Percentiles rank a stretch among this genome's conserved stretches.
Evolutionary conservation across 23 red algal genomes (phyloP).

Genomic region (Gracilariopsis chorda): DNA sequence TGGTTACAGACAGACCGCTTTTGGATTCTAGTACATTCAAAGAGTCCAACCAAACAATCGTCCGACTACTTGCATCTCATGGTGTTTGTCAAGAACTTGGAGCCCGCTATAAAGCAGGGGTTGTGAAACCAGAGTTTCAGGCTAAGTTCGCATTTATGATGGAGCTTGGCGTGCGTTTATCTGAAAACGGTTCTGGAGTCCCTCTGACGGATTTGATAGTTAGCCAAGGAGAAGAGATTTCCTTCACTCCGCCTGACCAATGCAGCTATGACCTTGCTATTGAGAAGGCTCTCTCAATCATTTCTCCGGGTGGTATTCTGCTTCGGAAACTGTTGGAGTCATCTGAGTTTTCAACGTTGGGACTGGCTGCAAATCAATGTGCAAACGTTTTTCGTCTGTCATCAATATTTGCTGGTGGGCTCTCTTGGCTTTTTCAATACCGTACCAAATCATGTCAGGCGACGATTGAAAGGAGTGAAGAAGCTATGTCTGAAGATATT

Average conservation of each 20-base stretch:
- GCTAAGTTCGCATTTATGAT: slow-evolving; percentile 20
- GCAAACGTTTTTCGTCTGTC: slow-evolving; percentile 27
- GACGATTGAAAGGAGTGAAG: neutral
- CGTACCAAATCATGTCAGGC: neutral
- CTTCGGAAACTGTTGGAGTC: slow-evolving; percentile 6
- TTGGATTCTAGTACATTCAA: neutral
- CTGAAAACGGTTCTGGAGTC: slow-evolving; percentile 4
- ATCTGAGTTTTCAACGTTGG: neutral
- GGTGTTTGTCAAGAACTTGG: slow-evolving; percentile 44
- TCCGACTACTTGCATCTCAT: slow-evolving; percentile 22
- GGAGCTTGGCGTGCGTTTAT: slow-evolving; percentile 12
- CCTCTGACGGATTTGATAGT: slow-evolving; percentile 30
- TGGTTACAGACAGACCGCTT: neutral
- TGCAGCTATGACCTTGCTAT: neutral
- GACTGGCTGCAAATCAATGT: slow-evolving; percentile 12
- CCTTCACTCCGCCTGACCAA: neutral
- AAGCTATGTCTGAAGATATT: neutral
- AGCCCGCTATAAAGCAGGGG: slow-evolving; percentile 18
- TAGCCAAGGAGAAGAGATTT: neutral
- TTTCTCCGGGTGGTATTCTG: slow-evolving; percentile 28
- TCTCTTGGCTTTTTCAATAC: slow-evolving; percentile 29
- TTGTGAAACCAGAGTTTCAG: neutral
- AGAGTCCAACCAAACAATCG: neutral
- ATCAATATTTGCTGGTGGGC: slow-evolving; percentile 42
- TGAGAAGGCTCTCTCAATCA: neutral